These are phyloP conservation scores for Chaetomiaceae sp. DNA, from an alignment of 2,329 filamentous ascomycete genomes.

Conservation along the genomic window DNA sequence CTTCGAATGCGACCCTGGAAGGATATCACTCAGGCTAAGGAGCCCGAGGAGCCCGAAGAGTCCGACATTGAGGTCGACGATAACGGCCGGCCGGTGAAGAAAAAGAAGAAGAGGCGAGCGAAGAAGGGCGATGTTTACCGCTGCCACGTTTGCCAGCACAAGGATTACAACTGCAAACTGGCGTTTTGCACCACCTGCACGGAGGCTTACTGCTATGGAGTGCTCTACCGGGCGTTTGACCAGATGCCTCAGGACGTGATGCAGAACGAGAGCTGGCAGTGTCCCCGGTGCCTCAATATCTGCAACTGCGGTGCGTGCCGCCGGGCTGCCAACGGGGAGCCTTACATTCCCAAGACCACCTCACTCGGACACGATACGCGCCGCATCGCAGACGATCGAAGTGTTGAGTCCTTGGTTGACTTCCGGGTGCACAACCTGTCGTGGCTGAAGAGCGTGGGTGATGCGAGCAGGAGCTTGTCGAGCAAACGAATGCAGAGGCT, in stretches of 20 bases:
- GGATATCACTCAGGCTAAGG: constrained; percentile 63
- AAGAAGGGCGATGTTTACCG: constrained; percentile 50
- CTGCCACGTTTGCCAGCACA: constrained; percentile 80
- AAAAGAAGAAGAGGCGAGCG: constrained; percentile 53
- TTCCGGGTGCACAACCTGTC: constrained; percentile 82
- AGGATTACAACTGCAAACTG: constrained; percentile 78
- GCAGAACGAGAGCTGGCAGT: constrained; percentile 77
- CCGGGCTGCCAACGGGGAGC: constrained; percentile 61
- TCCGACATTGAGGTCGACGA: constrained; percentile 55
- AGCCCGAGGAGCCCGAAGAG: constrained; percentile 41
- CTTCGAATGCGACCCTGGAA: constrained; percentile 73
- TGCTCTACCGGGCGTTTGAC: constrained; percentile 85
- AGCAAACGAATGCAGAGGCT: constrained; percentile 52
- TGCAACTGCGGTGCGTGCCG: constrained; percentile 84
- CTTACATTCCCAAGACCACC: constrained; percentile 82
- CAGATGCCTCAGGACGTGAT: constrained; percentile 77
- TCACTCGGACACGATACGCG: constrained; percentile 86
- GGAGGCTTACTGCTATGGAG: constrained; percentile 85
- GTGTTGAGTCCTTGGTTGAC: constrained; percentile 83
- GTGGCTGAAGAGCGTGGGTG: constrained; percentile 63
- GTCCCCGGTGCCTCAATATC: constrained; percentile 76
- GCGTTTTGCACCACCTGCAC: constrained; percentile 73
- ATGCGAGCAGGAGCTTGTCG: constrained; percentile 51
- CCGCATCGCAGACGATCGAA: constrained; percentile 82
- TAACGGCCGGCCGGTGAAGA: constrained; percentile 54